Evolutionary conservation across 176 grass and related monocot species (phyloP).

Genomic region (barley (Hordeum vulgare)): DNA sequence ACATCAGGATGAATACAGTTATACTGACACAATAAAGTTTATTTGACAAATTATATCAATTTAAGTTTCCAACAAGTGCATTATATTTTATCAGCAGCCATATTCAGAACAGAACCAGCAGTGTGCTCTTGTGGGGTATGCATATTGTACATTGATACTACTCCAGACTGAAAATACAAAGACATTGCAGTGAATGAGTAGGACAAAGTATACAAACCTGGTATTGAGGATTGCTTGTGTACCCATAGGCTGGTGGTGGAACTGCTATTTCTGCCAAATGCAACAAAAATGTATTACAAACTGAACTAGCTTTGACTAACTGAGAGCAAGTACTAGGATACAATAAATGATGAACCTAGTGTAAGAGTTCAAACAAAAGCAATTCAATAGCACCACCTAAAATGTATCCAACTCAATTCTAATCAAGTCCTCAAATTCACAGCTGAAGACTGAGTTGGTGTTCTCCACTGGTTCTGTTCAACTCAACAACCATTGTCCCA

Average conservation of each 20-base stretch:
- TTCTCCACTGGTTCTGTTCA: too few species aligned
- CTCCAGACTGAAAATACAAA: slow-evolving; percentile 8
- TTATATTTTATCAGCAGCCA: neutral
- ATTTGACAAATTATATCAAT: neutral
- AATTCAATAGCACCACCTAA: neutral
- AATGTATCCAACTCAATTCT: slow-evolving; percentile 2
- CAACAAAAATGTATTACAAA: slow-evolving; percentile 18
- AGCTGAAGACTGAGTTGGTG: too few species aligned
- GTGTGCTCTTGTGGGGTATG: neutral
- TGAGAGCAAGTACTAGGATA: neutral
- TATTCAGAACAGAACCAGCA: neutral
- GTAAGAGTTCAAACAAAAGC: neutral
- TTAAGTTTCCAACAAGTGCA: neutral
- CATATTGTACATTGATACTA: neutral
- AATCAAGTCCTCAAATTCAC: neutral
- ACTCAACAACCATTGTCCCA: too few species aligned
- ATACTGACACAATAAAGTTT: neutral
- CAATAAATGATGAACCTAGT: neutral
- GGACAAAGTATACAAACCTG: slow-evolving; percentile 29
- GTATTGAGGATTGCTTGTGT: slow-evolving; percentile 32
- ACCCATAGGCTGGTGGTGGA: slow-evolving; percentile 28
- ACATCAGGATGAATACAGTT: neutral
- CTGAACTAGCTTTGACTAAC: neutral
- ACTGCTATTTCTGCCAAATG: neutral
- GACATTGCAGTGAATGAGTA: neutral